These are phyloP conservation scores for Ophiocordyceps camponoti-floridani DNA, from an alignment of 2,329 filamentous ascomycete genomes.

Conservation along the genomic window DNA sequence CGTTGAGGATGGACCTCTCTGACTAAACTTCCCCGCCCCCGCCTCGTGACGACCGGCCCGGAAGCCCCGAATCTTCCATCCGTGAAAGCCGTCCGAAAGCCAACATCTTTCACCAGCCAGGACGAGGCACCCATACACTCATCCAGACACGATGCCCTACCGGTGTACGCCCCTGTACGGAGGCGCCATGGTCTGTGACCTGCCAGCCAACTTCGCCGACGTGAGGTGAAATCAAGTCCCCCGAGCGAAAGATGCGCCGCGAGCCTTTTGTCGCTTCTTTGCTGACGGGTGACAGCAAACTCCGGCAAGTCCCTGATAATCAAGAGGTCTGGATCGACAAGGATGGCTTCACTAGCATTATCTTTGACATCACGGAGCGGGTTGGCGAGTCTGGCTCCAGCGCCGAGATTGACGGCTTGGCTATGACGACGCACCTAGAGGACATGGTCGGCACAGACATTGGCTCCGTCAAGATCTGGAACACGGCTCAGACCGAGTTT, in stretches of 20 bases:
- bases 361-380: slow-evolving; percentile 79
- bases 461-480: slow-evolving; percentile 48
- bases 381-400: slow-evolving; percentile 37
- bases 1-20: too few relatives aligned
- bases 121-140: background rate
- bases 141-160: slow-evolving; percentile 28
- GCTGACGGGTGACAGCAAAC: slow-evolving; percentile 27
- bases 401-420: slow-evolving; percentile 48
- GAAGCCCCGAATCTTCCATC: background rate
- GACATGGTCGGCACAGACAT: slow-evolving; percentile 49
- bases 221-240: slow-evolving; percentile 37
- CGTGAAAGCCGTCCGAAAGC: too few relatives aligned
- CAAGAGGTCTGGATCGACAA: slow-evolving; percentile 86
- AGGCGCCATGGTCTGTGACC: slow-evolving; percentile 50
- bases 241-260: too few relatives aligned
- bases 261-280: background rate
- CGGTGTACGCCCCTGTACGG: slow-evolving; percentile 47
- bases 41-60: background rate
- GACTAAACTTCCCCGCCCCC: background rate
- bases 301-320: slow-evolving; percentile 65
- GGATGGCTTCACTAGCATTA: slow-evolving; percentile 69
- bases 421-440: slow-evolving; percentile 49
- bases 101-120: background rate
- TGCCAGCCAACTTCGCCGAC: slow-evolving; percentile 52
- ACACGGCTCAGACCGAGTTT: slow-evolving; percentile 42